Base-by-base conservation (phyloP, 306 rosid species). In the Lathyrus aphaca region DNA sequence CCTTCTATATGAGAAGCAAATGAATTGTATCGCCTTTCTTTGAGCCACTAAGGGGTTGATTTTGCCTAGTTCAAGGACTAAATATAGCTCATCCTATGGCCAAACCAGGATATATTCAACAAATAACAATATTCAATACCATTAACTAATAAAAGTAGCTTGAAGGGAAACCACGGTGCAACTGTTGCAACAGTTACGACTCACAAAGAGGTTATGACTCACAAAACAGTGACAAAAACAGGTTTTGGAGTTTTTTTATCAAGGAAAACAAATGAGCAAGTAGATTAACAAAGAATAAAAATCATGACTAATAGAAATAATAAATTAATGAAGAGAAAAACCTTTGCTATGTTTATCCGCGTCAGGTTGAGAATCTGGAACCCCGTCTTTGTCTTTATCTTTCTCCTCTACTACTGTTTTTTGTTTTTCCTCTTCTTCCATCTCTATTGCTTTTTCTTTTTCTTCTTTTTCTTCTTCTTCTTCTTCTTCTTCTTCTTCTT, bases 271-370 rank as follows among this genome's bases (percentile, higher is more conserved):
- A 27, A 4, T 17, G 35, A 23, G 4, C 0, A 8, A 12, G 50
- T 21, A 68, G 30, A 57, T 49, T 17, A 19, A 43, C 35, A 18
- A 51, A 14, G 32, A 65, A 72, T 48, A 51, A 54, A 77, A 76
- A 29, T 14, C 9, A 38, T n/a, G 23, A 50, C 7, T 10, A 13
- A 48, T 53, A 53, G 13, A 1, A 13, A 56, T 53, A 53, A 21
- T 5, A 4, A 51, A 40, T 46, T 38, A 21, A 55, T 3, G 56
- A 73, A 37, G 27, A n/a, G 67, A 19, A 72, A 61, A 62, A 85
- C 87, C 91, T 79, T 64, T 40, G 6, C 8, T 46, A 50, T 40
- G 74, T 12, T 59, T 61, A 65, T 62, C 69, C 8, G 69, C 69
- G 19, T 17, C 37, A 13, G 13, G 62, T 10, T 79, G 78, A 51